phyloP scores from a whole-genome alignment of 2,329 filamentous ascomycete species.

The Ampelomyces quisqualis region DNA sequence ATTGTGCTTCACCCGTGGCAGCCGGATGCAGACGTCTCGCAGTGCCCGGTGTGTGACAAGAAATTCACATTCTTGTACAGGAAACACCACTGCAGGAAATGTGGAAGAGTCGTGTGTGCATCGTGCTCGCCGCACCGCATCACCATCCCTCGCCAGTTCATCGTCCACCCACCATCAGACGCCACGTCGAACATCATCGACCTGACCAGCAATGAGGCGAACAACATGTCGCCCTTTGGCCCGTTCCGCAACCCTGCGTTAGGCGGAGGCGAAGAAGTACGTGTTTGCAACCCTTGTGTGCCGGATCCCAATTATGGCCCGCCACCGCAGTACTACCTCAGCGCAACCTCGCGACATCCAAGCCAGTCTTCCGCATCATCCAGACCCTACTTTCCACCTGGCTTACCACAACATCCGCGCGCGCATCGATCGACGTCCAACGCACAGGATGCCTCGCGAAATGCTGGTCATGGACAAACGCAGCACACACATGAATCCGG shows the following conservation, averaged over 20 bases:
- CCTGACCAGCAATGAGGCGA: slow-evolving; percentile 46
- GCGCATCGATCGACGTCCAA: slow-evolving; percentile 25
- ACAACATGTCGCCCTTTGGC: slow-evolving; percentile 29
- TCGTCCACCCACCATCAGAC: slow-evolving; percentile 66
- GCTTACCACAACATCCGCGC: slow-evolving; percentile 17
- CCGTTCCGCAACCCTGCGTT: slow-evolving; percentile 51
- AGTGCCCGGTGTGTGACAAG: slow-evolving; percentile 79
- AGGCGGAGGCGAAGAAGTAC: slow-evolving; percentile 66
- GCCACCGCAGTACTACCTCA: slow-evolving; percentile 52
- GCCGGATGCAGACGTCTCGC: slow-evolving; percentile 76
- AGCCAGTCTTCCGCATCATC: slow-evolving; percentile 4
- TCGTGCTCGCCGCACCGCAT: slow-evolving; percentile 92
- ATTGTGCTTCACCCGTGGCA: slow-evolving; percentile 78
- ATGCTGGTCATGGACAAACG: slow-evolving; percentile 19
- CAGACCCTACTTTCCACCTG: slow-evolving; percentile 10
- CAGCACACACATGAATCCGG: slow-evolving; percentile 22
- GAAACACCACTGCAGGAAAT: slow-evolving; percentile 97
- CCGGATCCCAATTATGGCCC: slow-evolving; percentile 66
- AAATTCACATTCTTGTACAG: slow-evolving; percentile 83
- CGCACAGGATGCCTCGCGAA: slow-evolving; percentile 21
- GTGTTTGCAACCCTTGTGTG: slow-evolving; percentile 72
- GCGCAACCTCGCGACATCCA: slow-evolving; percentile 5
- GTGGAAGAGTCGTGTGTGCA: slow-evolving; percentile 86
- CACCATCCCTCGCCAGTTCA: slow-evolving; percentile 89
- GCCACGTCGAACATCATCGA: slow-evolving; percentile 43